These are phyloP conservation scores for Aspergillus carbonarius DNA, from an alignment of 2,329 filamentous ascomycete species.

Conservation along the genomic window DNA sequence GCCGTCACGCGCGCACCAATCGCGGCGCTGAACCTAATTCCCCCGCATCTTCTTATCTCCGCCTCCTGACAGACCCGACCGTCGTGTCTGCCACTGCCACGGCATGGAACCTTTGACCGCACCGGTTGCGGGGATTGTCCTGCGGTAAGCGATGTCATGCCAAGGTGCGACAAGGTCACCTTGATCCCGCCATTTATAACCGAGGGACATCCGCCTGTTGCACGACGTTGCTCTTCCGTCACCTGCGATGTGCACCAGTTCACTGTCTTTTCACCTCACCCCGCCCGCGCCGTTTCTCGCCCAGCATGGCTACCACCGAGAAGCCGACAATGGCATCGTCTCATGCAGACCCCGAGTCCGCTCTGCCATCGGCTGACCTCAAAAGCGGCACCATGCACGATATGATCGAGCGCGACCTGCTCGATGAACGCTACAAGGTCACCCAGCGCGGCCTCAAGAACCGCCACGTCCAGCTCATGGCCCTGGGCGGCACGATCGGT, in stretches of 20 bases:
- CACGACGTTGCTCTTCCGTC: background rate
- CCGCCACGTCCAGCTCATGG: conserved; percentile 48
- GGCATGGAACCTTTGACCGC: background rate
- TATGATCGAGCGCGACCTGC: conserved; percentile 41
- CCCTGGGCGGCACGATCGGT: conserved; percentile 58
- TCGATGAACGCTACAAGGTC: conserved; percentile 41
- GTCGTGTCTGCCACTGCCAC: background rate
- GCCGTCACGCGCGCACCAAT: background rate
- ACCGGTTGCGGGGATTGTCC: background rate
- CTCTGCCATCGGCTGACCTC: conserved; percentile 9
- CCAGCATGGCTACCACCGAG: conserved; percentile 7
- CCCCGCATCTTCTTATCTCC: conserved; percentile 4
- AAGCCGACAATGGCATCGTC: conserved; percentile 7
- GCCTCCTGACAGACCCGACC: background rate
- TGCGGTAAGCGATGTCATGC: background rate
- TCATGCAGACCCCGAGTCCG: conserved; percentile 7
- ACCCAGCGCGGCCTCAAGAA: conserved; percentile 45
- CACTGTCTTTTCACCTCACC: background rate
- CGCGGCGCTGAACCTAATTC: background rate
- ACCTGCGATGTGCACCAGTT: background rate
- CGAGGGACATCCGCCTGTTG: background rate
- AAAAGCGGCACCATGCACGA: conserved; percentile 28
- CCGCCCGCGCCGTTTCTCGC: background rate
- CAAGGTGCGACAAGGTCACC: background rate
- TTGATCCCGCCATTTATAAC: background rate